phyloP scores from a whole-genome alignment of 2,329 filamentous ascomycete species.

The Clonostachys rhizophaga region DNA sequence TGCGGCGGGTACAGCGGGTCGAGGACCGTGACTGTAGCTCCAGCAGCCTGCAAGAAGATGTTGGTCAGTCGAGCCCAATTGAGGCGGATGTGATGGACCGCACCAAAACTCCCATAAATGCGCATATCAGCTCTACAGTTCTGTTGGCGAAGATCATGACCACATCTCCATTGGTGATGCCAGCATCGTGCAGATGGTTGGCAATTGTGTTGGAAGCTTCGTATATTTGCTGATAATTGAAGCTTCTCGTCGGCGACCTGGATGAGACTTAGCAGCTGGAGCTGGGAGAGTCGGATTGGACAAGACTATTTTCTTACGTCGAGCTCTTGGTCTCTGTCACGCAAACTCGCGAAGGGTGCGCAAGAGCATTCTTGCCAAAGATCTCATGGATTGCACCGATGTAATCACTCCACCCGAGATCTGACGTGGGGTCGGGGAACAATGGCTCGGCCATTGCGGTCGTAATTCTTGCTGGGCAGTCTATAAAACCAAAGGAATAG shows the following conservation, averaged over 20 bases:
- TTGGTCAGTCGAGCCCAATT: not conserved
- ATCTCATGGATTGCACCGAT: slow-evolving; percentile 64
- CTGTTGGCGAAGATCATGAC: slow-evolving; percentile 91
- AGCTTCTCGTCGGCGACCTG: slow-evolving; percentile 55
- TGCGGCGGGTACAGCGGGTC: slow-evolving; percentile 52
- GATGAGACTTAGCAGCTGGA: slow-evolving; percentile 3
- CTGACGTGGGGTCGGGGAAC: slow-evolving; percentile 60
- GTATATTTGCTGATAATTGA: slow-evolving; percentile 83
- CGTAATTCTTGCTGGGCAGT: not conserved
- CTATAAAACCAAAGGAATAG: not conserved
- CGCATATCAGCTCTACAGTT: slow-evolving; percentile 61
- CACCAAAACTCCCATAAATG: slow-evolving; percentile 69
- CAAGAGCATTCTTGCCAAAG: slow-evolving; percentile 62
- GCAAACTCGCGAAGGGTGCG: slow-evolving; percentile 56
- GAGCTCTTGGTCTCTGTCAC: slow-evolving; percentile 43
- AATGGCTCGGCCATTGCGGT: slow-evolving; percentile 8
- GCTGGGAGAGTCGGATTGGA: not conserved
- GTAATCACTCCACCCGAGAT: slow-evolving; percentile 65
- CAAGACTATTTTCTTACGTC: slow-evolving; percentile 2
- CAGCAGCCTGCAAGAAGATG: slow-evolving; percentile 35
- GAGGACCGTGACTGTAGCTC: slow-evolving; percentile 61
- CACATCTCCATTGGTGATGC: slow-evolving; percentile 75
- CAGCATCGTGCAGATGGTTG: slow-evolving; percentile 70
- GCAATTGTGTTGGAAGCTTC: slow-evolving; percentile 78
- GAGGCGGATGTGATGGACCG: not conserved